Evolutionary conservation across 2,329 filamentous ascomycete species (phyloP), one percentile per base, ranked within the genome.

Genomic region (Epichloe sibirici): DNA sequence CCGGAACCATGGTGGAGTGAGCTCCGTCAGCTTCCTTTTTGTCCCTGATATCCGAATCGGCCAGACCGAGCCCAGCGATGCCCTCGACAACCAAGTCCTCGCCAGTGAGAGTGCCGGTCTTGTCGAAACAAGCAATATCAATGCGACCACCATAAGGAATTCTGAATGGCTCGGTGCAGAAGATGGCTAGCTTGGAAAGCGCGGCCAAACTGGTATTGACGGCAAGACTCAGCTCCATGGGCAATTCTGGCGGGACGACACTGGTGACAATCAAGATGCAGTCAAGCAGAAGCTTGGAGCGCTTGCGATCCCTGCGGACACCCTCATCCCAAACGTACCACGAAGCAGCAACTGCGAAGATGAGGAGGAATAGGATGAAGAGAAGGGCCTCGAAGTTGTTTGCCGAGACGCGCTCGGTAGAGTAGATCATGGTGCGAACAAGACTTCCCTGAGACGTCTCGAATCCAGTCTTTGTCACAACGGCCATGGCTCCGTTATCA

Each of bases 291-390:
- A 98, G 81, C 79, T 98, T 98, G 46, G 91, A 97, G 58, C 93
- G 85, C 75, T 98, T 97, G 66, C 93, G 86, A 64, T 97, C 91
- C 72, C 87, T 90, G 66, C 81, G 79, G 51, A 98, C 91, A 73
- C 93, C 94, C 70, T 98, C 91, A 56, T 90, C 82, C 93, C 93
- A 98, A 55, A 98, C 93, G 68, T 98, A 98, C 90, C 93, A 96
- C 12, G 93, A 95, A 50, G 93, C 93, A 52, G 93, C 94, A 66
- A 98, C 81, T 62, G 94, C 94, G 71, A 98, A 98, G 62, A 97
- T 81, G 51, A 95, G 80, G 31, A 98, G 79, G 77, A 98, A 98
- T 55, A 98, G 78, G 59, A 98, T 98, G 74, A 98, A 98, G 56
- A 95, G 78, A n/a, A 98, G 74, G 2, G 93, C 93, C 71, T 98